Evolutionary conservation across 2,329 filamentous ascomycete genomes (phyloP).

Genomic region (Penicillium sclerotiorum): DNA sequence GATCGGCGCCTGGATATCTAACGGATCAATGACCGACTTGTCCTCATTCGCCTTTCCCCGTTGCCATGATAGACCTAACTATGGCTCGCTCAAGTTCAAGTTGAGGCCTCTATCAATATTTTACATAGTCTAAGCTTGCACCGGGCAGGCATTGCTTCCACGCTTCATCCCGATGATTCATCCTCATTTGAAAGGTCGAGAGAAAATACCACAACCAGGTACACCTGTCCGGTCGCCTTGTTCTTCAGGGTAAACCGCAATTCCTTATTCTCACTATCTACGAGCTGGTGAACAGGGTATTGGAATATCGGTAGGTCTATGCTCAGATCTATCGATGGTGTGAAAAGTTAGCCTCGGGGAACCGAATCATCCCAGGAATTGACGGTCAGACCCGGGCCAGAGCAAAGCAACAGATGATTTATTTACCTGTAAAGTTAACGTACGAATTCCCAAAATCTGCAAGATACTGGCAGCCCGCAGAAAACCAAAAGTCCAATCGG

Average conservation of each 20-base stretch:
- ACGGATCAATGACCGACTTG: no score
- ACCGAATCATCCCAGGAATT: no score
- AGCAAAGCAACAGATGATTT: background rate
- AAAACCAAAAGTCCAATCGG: constrained; percentile 62
- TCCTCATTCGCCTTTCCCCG: no score
- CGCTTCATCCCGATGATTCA: no score
- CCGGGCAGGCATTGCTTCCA: no score
- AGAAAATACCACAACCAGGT: constrained; percentile 80
- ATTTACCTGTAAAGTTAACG: constrained; percentile 74
- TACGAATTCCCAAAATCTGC: constrained; percentile 90
- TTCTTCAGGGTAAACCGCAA: constrained; percentile 93
- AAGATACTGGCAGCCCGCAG: constrained; percentile 62
- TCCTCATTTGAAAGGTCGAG: no score
- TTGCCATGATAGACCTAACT: no score
- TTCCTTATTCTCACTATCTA: constrained; percentile 72
- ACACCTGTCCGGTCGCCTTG: constrained; percentile 69
- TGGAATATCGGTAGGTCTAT: constrained; percentile 41
- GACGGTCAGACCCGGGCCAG: no score
- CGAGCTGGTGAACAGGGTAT: constrained; percentile 40
- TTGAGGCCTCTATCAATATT: no score
- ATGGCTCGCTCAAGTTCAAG: no score
- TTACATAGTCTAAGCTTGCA: no score
- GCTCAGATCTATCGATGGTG: constrained; percentile 36
- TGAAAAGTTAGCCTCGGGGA: background rate
- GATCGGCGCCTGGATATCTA: no score